Evolutionary conservation across 1,284 basidiomycete genomes (phyloP), one percentile per base, ranked within the genome.

Genomic region (Pseudozyma flocculosa): DNA sequence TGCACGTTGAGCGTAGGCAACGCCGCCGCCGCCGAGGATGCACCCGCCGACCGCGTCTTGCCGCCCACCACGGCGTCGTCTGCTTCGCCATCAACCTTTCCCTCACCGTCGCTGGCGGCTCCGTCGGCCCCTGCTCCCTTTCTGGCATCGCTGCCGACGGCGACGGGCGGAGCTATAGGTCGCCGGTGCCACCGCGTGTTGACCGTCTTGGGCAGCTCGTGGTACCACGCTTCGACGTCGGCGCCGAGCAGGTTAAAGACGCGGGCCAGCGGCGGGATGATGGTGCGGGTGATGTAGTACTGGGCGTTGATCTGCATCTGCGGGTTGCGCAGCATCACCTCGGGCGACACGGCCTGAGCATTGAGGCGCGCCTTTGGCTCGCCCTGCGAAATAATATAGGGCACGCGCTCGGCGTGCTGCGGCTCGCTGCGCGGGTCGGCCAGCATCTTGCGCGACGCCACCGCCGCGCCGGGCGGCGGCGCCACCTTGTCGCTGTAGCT

Each of bases 201-300:
- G 48, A 53, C 54, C 10, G 58, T 65, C 58, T 51, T 56, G 19
- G 92, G 89, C 89, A 95, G 92, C 40, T 88, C 87, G 52, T 88
- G 84, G 72, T 87, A 96, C 95, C 95, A 98, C 29, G 82, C 80
- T 47, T 85, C 84, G 30, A 96, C 88, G 71, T 96, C 89, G 4
- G 88, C 91, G 7, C 95, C 94, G 29, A 94, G 83, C 23, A 97
- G 84, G 70, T 89, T 92, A 81, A 97, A 92, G 40, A 98, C 86
- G 34, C 94, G 84, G 55, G 88, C 87, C 54, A 98, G 77, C 0
- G 94, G 92, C 4, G 91, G 91, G 45, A 97, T 89, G 44, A 98
- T 83, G 18, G 92, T 86, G 43, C 86, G 83, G 1, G 85, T 84
- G 68, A 98, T 95, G 77, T 98, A 97, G 79, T 97, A 96, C n/a